Base-by-base conservation (phyloP, 192 early-diverging fungal species). In the Powellomyces hirtus region DNA sequence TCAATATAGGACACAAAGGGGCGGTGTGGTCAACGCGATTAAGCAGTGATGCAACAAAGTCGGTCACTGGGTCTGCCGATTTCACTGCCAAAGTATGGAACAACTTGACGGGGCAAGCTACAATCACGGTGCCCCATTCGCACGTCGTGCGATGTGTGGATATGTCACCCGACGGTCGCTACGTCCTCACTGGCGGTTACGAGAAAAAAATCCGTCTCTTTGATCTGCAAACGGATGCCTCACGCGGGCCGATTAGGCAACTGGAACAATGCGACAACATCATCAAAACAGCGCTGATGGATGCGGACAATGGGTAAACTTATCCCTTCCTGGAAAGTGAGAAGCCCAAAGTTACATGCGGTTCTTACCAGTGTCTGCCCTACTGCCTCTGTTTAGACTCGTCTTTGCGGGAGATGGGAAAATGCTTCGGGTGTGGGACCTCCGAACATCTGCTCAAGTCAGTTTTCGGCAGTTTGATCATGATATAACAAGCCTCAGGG, bases 1-100 rank as follows among this genome's bases (percentile, higher is more conserved):
- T 45, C n/a, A n/a, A n/a, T n/a, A n/a, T n/a, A n/a, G n/a, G n/a
- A n/a, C 93, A 95, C 73, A 95, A 95, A 78, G 93, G 93, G 38
- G 93, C 93, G 0, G 92, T 96, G 2, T 94, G 94, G 94, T 89
- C 85, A 59, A 89, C 94, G 30, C 83, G 87, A 65, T 82, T 96
- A 55, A 89, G 83, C 18, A 78, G 82, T 27, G 89, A 92, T 72
- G 87, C 92, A 11, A 75, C 84, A n/a, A 81, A 83, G 40, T 92
- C 92, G 34, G 92, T 94, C 2, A 96, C 94, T 6, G 94, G 89
- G n/a, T 94, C 92, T 0, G 94, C 92, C 26, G 94, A 96, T 78
- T 96, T 94, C 76, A 90, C 91, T 38, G 91, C 88, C 75, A 74
- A 75, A 65, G 88, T 94, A 33, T 96, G 94, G 94, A 84, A 94